Evolutionary conservation across 164 flowering plant species (phyloP), one percentile per base, ranked within the genome.

Genomic region (Saururus chinensis): DNA sequence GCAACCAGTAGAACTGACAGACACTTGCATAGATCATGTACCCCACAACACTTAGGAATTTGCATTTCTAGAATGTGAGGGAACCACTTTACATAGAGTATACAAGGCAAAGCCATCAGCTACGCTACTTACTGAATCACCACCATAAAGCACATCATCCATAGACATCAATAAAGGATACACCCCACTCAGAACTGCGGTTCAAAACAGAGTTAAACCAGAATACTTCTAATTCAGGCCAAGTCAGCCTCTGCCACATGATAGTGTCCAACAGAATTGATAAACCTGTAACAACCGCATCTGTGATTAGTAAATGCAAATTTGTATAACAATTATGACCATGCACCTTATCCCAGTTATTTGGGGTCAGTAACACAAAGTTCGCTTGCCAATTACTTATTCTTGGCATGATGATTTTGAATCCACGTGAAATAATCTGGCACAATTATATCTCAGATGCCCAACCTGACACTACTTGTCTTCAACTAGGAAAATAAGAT

Each of bases 101-200:
- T 30, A 30, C 37, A 30, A 30, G 37, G 37, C 37, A 2, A 30
- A 2, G 6, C 37, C 37, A 30, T 30, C 37, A 30, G 6, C 37
- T 30, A 30, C n/a, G n/a, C n/a, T n/a, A 30, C 37, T 30, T 30
- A n/a, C 37, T 30, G 37, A 30, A 30, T 30, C 37, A 30, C 37
- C 37, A 2, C 37, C 37, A 30, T 30, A 30, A 30, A 6, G 2
- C 37, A 30, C 37, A 30, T 2, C 37, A 30, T 30, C 6, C 37
- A 30, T 30, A 30, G 37, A 30, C 37, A 30, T 30, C 37, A 30
- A 64, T 0, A 53, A 79, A 92, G 96, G 97, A 93, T 93, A 93
- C 99, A 69, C 99, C 99, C 97, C 99, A 95, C 56, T 91, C 95
- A 55, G 99, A 90, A 78, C 97, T 95, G 57, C 85, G 81, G 70